Conservation (phyloP, 192 early-diverging fungal species). For the Coemansia sp. region DNA sequence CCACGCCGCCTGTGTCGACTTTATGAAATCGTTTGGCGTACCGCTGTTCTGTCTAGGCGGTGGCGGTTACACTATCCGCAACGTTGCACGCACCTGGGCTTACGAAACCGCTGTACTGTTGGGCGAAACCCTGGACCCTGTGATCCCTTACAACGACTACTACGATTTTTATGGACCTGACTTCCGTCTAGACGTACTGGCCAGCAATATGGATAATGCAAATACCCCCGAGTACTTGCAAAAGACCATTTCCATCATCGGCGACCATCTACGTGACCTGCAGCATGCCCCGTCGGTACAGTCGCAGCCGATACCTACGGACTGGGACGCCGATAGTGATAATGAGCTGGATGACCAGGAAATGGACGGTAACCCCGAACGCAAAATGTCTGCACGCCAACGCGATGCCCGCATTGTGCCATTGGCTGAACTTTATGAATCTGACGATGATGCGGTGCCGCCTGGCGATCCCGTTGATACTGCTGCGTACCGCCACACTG, state of each 20-base stretch:
- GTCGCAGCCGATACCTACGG: slow-evolving; percentile 46
- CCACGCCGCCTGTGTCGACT: slow-evolving; percentile 91
- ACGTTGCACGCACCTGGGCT: slow-evolving; percentile 92
- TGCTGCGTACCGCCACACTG: slow-evolving; percentile 34
- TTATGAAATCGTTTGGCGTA: slow-evolving; percentile 87
- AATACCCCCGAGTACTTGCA: slow-evolving; percentile 84
- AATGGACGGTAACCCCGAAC: slow-evolving; percentile 34
- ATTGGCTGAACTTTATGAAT: slow-evolving; percentile 43
- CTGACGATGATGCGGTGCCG: slow-evolving; percentile 33
- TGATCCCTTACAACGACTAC: slow-evolving; percentile 86
- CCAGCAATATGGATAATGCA: slow-evolving; percentile 86
- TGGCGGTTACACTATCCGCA: slow-evolving; percentile 96
- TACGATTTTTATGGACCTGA: slow-evolving; percentile 92
- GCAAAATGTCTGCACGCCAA: slow-evolving; percentile 28
- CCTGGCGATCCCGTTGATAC: neutral
- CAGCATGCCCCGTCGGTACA: slow-evolving; percentile 63
- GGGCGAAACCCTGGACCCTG: slow-evolving; percentile 66
- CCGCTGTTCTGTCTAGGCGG: slow-evolving; percentile 93
- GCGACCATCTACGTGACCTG: slow-evolving; percentile 62
- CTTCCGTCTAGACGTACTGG: slow-evolving; percentile 80
- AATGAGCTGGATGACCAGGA: slow-evolving; percentile 37
- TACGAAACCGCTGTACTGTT: slow-evolving; percentile 89
- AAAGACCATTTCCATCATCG: slow-evolving; percentile 58
- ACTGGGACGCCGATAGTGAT: slow-evolving; percentile 51
- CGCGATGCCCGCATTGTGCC: slow-evolving; percentile 49